Evolutionary conservation across 2,329 filamentous ascomycete species (phyloP).

Genomic region (Grosmannia serpens): DNA sequence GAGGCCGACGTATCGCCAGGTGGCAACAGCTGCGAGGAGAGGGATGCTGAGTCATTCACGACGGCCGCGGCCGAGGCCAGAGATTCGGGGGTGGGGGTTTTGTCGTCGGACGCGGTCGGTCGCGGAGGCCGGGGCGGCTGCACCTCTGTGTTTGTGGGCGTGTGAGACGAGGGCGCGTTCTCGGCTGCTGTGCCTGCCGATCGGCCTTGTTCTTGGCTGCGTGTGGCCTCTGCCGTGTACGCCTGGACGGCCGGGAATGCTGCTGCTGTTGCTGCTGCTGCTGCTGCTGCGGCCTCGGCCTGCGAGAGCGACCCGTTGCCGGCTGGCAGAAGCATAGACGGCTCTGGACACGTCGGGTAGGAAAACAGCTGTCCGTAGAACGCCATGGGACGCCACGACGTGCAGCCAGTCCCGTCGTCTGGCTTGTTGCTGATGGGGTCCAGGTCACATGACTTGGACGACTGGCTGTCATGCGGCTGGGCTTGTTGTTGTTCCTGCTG

Average conservation of each 20-base stretch:
- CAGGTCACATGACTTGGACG: not conserved
- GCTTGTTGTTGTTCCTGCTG: conserved; percentile 6
- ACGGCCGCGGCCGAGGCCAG: not conserved
- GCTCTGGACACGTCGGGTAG: not conserved
- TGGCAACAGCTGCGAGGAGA: not conserved
- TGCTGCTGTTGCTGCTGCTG: not conserved
- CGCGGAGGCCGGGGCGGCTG: no score
- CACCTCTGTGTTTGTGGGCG: not conserved
- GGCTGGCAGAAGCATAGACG: not conserved
- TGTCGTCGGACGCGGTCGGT: not conserved
- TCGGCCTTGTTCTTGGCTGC: no score
- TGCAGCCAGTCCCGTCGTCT: not conserved
- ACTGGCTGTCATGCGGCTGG: not conserved
- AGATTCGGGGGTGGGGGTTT: not conserved
- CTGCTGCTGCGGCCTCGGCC: not conserved
- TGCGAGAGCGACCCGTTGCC: not conserved
- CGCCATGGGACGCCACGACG: conserved; percentile 1
- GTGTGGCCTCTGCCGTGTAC: no score
- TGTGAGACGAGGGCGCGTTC: not conserved
- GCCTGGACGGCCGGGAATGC: no score
- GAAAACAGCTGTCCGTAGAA: not conserved
- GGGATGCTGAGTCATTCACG: not conserved
- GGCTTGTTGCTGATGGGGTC: not conserved
- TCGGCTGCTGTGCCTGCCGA: not conserved
- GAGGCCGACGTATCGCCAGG: not conserved